Evolutionary conservation across 495 filamentous ascomycete genomes (phyloP).

Genomic region (Bathelium albidoporum): DNA sequence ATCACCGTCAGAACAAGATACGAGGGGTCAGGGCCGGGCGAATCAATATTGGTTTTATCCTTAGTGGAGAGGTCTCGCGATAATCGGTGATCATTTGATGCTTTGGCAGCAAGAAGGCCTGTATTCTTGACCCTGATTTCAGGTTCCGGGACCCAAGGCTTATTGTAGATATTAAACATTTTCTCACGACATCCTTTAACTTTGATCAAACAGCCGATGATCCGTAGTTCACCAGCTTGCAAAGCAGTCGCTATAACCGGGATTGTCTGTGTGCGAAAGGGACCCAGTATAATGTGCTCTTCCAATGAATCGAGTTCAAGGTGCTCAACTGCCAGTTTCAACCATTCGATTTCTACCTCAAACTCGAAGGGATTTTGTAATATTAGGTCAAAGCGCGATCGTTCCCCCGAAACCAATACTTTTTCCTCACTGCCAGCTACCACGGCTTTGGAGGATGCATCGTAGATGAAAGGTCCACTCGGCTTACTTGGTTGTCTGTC

Average conservation of each 20-base stretch:
- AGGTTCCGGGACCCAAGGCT: constrained; percentile 60
- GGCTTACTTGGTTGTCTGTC: constrained; percentile 41
- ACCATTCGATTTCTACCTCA: constrained; percentile 74
- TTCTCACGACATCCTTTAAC: constrained; percentile 71
- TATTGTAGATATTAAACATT: constrained; percentile 70
- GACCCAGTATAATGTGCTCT: constrained; percentile 58
- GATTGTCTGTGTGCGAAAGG: constrained; percentile 71
- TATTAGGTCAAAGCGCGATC: constrained; percentile 63
- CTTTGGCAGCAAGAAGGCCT: constrained; percentile 52
- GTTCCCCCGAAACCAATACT: constrained; percentile 66
- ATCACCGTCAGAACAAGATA: constrained; percentile 58
- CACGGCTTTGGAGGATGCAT: constrained; percentile 66
- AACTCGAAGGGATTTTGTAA: constrained; percentile 93
- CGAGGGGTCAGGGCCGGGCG: constrained; percentile 2
- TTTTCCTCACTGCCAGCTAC: constrained; percentile 48
- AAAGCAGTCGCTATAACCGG: constrained; percentile 59
- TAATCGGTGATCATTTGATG: constrained; percentile 37
- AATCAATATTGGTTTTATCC: not conserved
- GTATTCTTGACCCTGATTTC: constrained; percentile 66
- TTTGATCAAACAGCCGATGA: constrained; percentile 71
- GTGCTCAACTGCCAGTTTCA: constrained; percentile 64
- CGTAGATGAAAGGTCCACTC: constrained; percentile 77
- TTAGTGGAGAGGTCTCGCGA: not conserved
- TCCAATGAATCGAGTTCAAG: constrained; percentile 55
- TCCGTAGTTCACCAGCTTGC: constrained; percentile 52